Percentiles rank a stretch among this genome's conserved stretches.
Evolutionary conservation across 148 eudicot species (phyloP).

Genomic region (Drosera capensis): DNA sequence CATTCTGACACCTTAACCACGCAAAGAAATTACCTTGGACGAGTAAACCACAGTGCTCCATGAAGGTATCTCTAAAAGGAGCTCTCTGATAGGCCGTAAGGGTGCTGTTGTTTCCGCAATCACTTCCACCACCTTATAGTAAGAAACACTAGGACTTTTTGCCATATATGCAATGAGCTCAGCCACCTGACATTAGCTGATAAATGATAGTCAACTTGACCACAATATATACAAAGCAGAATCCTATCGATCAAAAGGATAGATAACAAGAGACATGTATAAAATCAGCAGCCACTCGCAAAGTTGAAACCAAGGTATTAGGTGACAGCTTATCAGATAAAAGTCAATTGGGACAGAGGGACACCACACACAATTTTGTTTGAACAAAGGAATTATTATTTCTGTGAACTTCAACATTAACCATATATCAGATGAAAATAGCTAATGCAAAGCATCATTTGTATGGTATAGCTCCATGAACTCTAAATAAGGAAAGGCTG

Average conservation of each 20-base stretch:
- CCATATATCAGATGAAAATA: not conserved
- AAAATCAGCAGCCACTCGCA: too few relatives aligned
- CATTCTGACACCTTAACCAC: constrained; percentile 2
- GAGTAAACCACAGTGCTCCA: constrained; percentile 23
- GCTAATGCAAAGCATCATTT: not conserved
- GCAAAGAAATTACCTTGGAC: constrained; percentile 25
- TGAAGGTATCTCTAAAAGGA: constrained; percentile 62
- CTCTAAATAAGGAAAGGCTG: not conserved
- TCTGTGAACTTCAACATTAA: too few relatives aligned
- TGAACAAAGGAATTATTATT: too few relatives aligned
- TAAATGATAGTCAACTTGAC: constrained; percentile 3
- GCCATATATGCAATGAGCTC: constrained; percentile 85
- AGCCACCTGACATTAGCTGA: constrained; percentile 51
- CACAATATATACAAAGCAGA: not conserved
- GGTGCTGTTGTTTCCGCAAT: constrained; percentile 88
- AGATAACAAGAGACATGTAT: not conserved
- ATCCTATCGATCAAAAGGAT: not conserved
- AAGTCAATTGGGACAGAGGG: too few relatives aligned
- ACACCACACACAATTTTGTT: too few relatives aligned
- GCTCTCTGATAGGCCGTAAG: constrained; percentile 56
- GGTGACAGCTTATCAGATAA: too few relatives aligned
- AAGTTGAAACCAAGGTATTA: too few relatives aligned
- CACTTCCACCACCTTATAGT: constrained; percentile 75
- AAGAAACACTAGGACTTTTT: constrained; percentile 45
- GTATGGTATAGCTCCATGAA: not conserved